These are phyloP conservation scores for Calonectria crousiana DNA, from an alignment of 2,329 filamentous ascomycete genomes.

Conservation along the genomic window DNA sequence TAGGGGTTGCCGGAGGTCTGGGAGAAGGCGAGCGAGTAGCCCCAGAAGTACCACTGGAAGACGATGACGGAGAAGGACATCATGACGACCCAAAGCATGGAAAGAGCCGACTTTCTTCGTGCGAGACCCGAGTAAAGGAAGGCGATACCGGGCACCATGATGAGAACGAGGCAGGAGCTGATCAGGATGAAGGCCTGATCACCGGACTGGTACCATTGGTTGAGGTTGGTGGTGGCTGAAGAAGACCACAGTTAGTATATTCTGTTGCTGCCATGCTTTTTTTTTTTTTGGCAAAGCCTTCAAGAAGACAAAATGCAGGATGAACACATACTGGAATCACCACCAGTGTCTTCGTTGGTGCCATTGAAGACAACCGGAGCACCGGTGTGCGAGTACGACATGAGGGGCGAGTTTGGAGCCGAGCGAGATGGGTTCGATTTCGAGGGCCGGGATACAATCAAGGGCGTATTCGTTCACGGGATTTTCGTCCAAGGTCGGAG, in stretches of 20 bases:
- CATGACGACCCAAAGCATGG: constrained; percentile 98
- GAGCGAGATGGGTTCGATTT: background rate
- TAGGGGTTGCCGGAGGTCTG: constrained; percentile 84
- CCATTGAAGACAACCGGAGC: constrained; percentile 72
- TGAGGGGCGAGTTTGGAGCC: constrained; percentile 46
- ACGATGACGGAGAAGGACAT: constrained; percentile 90
- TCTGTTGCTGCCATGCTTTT: background rate
- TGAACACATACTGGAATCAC: constrained; percentile 77
- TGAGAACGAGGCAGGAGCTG: constrained; percentile 89
- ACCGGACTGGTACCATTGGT: constrained; percentile 94
- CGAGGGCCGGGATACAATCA: background rate
- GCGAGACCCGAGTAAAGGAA: constrained; percentile 98
- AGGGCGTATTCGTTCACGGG: background rate
- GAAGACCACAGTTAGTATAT: constrained; percentile 12
- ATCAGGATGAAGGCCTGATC: constrained; percentile 96
- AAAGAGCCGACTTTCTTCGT: constrained; percentile 96
- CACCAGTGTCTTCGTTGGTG: constrained; percentile 74
- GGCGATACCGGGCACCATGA: constrained; percentile 97
- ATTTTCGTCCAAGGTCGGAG: background rate
- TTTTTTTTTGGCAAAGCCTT: background rate
- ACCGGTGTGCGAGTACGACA: constrained; percentile 72
- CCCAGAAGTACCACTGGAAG: constrained; percentile 99
- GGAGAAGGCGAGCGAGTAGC: constrained; percentile 95
- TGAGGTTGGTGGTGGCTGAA: constrained; percentile 85
- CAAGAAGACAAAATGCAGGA: background rate